Conservation (phyloP, 768 basidiomycete species). For the Hypholoma sublateritium region DNA sequence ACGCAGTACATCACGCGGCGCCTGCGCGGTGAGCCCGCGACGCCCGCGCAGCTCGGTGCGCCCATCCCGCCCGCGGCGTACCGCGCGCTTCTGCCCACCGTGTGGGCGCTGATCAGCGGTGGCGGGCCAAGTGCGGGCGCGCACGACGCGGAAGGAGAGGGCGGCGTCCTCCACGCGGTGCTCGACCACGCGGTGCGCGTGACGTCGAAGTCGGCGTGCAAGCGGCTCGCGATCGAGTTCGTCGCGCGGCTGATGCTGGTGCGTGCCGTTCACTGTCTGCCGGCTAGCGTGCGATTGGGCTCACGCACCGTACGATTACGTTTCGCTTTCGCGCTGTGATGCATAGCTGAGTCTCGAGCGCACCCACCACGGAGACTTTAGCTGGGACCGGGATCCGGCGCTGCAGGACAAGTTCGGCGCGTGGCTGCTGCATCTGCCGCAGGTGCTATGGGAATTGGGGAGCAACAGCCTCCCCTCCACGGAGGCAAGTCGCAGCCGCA, state of each 20-base stretch:
- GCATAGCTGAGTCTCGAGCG: conserved; percentile 10
- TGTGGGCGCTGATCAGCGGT: conserved; percentile 74
- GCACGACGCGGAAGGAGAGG: conserved; percentile 17
- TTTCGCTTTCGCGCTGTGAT: background rate
- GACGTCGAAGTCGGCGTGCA: conserved; percentile 60
- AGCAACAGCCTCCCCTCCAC: conserved; percentile 51
- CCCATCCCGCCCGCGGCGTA: conserved; percentile 61
- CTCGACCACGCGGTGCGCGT: conserved; percentile 66
- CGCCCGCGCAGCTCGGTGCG: conserved; percentile 44
- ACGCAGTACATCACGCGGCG: conserved; percentile 60
- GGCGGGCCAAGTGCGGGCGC: conserved; percentile 25
- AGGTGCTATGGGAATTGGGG: conserved; percentile 83
- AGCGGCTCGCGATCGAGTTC: conserved; percentile 73
- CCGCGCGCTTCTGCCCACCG: conserved; percentile 66
- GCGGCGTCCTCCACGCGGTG: conserved; percentile 47
- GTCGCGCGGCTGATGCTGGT: conserved; percentile 71
- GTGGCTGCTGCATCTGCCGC: conserved; percentile 80
- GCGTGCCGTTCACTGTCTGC: conserved; percentile 19
- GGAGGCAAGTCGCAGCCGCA: conserved; percentile 46
- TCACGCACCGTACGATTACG: background rate
- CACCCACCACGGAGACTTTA: conserved; percentile 7
- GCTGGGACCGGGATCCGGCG: conserved; percentile 13
- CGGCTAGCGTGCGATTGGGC: background rate
- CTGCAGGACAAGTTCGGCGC: conserved; percentile 40
- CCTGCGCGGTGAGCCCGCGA: conserved; percentile 49